Percentiles rank a stretch among this genome's conserved stretches.
Evolutionary conservation across 139 green algal genomes (phyloP).

Genomic region (Chlorella sp.): DNA sequence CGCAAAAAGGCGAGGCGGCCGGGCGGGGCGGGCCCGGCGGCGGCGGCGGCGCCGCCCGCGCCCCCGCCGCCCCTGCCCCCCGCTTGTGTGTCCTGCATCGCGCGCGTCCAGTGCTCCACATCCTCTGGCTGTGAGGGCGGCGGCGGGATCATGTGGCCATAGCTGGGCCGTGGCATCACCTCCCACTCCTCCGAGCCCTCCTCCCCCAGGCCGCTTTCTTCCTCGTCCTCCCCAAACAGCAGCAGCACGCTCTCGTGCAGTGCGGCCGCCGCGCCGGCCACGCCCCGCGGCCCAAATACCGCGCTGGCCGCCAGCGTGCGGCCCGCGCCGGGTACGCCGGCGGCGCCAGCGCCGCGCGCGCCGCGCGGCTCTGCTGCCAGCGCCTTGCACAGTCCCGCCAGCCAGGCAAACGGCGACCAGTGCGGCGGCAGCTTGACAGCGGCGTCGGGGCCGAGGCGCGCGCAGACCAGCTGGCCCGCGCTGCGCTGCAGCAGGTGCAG

Average conservation of each 20-base stretch:
- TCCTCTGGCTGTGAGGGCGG: conserved; percentile 56
- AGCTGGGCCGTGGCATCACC: conserved; percentile 34
- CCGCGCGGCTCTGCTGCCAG: conserved; percentile 32
- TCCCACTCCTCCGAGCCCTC: conserved; percentile 60
- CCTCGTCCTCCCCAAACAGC: not conserved
- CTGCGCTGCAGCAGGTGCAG: conserved; percentile 52
- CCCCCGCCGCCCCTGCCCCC: too few relatives aligned
- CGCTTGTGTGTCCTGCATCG: conserved; percentile 22
- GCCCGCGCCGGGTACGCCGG: not conserved
- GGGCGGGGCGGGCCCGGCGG: too few relatives aligned
- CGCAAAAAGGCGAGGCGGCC: too few relatives aligned
- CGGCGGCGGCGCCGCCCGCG: too few relatives aligned
- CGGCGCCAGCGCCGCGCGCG: conserved; percentile 6
- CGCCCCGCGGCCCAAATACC: conserved; percentile 17
- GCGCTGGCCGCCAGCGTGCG: conserved; percentile 3
- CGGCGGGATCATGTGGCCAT: conserved; percentile 15
- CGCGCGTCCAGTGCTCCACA: conserved; percentile 64
- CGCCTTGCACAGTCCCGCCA: conserved; percentile 53
- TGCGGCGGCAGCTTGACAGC: conserved; percentile 43
- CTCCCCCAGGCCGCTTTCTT: conserved; percentile 15
- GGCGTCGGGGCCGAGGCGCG: conserved; percentile 15
- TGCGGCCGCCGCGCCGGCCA: not conserved
- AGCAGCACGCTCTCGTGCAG: conserved; percentile 13
- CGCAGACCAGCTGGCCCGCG: conserved; percentile 17
- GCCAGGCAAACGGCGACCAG: conserved; percentile 53